phyloP scores from a whole-genome alignment of 2,329 filamentous ascomycete genomes.

The Pseudopyricularia javanii region DNA sequence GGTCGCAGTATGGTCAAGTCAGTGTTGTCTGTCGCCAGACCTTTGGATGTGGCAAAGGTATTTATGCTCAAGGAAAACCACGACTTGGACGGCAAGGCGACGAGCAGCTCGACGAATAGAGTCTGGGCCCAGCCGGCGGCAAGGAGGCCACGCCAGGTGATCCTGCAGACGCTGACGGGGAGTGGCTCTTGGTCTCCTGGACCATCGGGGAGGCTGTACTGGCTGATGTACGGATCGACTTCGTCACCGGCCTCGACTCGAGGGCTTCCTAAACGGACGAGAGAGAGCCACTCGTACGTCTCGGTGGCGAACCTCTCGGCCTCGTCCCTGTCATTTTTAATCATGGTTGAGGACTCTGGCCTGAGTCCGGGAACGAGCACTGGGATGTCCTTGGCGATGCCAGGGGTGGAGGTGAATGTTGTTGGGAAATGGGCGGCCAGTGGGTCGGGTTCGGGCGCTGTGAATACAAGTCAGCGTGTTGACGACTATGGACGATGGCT shows the following conservation, averaged over 20 bases:
- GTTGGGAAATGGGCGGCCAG: conserved; percentile 30
- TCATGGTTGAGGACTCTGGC: conserved; percentile 16
- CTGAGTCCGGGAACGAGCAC: conserved; percentile 20
- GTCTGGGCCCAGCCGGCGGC: conserved; percentile 37
- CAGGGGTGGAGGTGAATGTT: conserved; percentile 24
- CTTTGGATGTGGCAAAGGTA: conserved; percentile 34
- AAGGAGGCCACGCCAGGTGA: conserved; percentile 50
- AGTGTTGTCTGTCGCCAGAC: conserved; percentile 26
- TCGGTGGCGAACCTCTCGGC: conserved; percentile 52
- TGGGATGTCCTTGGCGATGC: conserved; percentile 13
- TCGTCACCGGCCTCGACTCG: conserved; percentile 42
- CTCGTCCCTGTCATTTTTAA: conserved; percentile 27
- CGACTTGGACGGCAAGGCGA: conserved; percentile 26
- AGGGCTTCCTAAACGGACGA: conserved; percentile 56
- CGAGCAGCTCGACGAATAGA: conserved; percentile 28
- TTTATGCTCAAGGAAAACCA: conserved; percentile 46
- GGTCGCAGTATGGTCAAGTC: conserved; percentile 44
- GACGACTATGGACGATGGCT: neutral
- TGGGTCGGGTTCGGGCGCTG: conserved; percentile 37
- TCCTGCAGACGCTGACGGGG: conserved; percentile 23
- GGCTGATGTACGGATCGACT: conserved; percentile 57
- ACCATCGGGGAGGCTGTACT: conserved; percentile 45
- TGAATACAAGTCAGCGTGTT: neutral
- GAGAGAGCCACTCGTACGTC: conserved; percentile 62
- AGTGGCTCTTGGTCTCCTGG: neutral